Evolutionary conservation across 2,329 filamentous ascomycete species (phyloP), one percentile per base, ranked within the genome.

Genomic region (Fusarium bulbicola): DNA sequence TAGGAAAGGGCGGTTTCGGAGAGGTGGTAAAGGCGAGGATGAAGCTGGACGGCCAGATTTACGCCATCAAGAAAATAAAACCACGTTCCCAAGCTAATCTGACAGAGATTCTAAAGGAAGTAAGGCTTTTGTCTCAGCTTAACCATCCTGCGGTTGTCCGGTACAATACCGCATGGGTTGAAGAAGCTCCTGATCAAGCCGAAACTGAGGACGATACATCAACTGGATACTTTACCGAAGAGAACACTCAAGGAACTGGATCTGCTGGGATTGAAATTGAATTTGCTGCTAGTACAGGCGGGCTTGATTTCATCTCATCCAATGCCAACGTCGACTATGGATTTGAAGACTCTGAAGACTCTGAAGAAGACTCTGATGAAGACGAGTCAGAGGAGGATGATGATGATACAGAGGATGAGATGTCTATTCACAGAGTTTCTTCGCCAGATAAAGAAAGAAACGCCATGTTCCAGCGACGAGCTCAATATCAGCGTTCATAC

Each of bases 31-130:
- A 97, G 81, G 95, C 95, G 6, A 90, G 95, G 37, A 97, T 97
- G 81, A 97, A 96, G 83, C 89, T 98, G 8, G 96, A 98, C 80
- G 94, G 94, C 2, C 93, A 95, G 65, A 92, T 97, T 47, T 99
- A 98, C 82, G 96, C 96, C 24, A 93, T 99, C 80, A 99, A 99
- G 81, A 98, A 98, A 80, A 96, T 99, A 70, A 94, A 91, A 3
- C 93, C 96, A 75, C 92, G 92, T 58, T 94, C 94, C 2, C 89
- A 92, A 32, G 88, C 91, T 66, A 93, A 93, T 65, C 85, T 98
- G 43, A 95, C 93, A 1, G 93, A 97, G 79, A 91, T 95, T 18
- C 81, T 95, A 32, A 94, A 93, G 61, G 93, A 96, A 81, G 95
- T 98, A 45, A 92, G 95, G 80, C 84, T 98, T 14, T 86, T 99